Evolutionary conservation across 2,329 filamentous ascomycete genomes (phyloP).

Genomic region (Colletotrichum horii): DNA sequence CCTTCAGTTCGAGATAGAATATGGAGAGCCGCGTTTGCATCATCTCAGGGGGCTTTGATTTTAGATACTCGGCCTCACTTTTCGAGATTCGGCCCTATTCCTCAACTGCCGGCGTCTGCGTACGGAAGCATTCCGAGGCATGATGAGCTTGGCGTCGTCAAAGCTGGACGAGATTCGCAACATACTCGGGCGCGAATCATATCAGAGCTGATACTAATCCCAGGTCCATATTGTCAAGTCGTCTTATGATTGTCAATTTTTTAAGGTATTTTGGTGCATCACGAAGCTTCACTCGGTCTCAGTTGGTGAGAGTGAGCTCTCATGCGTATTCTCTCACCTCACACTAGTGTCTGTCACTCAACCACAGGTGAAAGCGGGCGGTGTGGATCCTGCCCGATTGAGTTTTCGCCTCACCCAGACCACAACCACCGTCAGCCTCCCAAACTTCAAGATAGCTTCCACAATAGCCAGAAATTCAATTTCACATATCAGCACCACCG

Average conservation of each 20-base stretch:
- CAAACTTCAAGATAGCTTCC: background rate
- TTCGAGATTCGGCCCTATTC: background rate
- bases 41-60: background rate
- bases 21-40: background rate
- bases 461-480: background rate
- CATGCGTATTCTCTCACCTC: background rate
- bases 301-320: background rate
- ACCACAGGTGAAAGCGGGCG: constrained; percentile 1
- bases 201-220: background rate
- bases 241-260: background rate
- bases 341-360: background rate
- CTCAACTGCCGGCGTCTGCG: background rate
- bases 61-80: background rate
- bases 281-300: background rate
- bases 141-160: background rate
- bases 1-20: background rate
- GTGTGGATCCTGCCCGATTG: constrained; percentile 17
- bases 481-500: background rate
- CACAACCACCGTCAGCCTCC: background rate
- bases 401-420: constrained; percentile 16
- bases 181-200: background rate
- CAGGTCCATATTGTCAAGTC: background rate
- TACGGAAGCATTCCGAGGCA: background rate
- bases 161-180: background rate
- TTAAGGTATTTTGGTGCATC: background rate